These are phyloP conservation scores for Pezicula radicicola DNA, from an alignment of 2,329 filamentous ascomycete species.

Conservation along the genomic window DNA sequence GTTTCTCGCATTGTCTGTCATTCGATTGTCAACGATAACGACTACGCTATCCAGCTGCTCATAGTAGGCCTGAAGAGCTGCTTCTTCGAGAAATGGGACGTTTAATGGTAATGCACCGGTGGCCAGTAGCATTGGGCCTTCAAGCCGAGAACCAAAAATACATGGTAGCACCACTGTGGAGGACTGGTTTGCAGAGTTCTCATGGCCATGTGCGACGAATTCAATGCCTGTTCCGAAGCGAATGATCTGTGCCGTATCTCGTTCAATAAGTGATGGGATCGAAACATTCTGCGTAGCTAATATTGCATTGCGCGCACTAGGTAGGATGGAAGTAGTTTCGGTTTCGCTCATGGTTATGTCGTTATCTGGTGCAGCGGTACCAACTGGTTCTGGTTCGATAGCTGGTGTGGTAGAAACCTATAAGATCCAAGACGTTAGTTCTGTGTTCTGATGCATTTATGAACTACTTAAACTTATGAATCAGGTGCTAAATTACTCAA, in stretches of 20 bases:
- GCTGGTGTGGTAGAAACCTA: no score
- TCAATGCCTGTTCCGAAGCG: constrained; percentile 11
- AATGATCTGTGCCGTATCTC: constrained; percentile 9
- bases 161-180: constrained; percentile 20
- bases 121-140: constrained; percentile 18
- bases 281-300: constrained; percentile 9
- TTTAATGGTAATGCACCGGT: constrained; percentile 11
- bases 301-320: constrained; percentile 5
- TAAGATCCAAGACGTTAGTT: no score
- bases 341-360: no score
- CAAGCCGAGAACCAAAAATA: constrained; percentile 18
- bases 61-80: constrained; percentile 15
- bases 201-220: constrained; percentile 2
- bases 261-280: constrained; percentile 9
- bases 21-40: constrained; percentile 27
- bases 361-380: no score
- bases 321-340: background rate
- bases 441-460: no score
- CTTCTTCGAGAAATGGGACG: constrained; percentile 15
- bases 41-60: constrained; percentile 17
- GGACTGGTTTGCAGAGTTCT: background rate
- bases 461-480: no score
- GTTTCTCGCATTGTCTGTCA: constrained; percentile 29
- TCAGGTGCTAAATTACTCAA: no score
- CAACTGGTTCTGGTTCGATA: no score